Percentiles rank a stretch among this genome's conserved stretches.
Conservation (phyloP, 1,284 basidiomycete species). For the Cutaneotrichosporon dermatis region DNA sequence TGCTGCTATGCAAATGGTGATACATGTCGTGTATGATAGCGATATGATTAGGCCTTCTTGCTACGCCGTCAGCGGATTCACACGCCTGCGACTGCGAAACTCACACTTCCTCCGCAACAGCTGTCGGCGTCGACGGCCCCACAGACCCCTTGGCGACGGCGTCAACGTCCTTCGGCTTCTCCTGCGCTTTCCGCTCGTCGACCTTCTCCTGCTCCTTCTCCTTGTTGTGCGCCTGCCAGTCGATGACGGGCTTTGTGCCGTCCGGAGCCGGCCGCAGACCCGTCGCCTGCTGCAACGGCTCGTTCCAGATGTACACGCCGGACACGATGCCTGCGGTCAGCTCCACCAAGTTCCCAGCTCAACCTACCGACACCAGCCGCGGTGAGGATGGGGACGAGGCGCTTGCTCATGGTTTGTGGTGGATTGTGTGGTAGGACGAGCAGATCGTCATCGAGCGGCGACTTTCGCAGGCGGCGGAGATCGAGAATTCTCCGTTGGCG, state of each 20-base stretch:
- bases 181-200: not conserved
- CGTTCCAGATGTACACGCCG: slow-evolving; percentile 35
- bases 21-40: too few relatives aligned
- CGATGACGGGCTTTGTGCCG: not conserved
- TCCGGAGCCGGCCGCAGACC: slow-evolving; percentile 22
- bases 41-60: too few relatives aligned
- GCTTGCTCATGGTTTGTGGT: slow-evolving; percentile 18
- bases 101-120: too few relatives aligned
- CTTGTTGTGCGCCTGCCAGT: not conserved
- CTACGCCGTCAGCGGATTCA: too few relatives aligned
- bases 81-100: too few relatives aligned
- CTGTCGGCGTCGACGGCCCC: too few relatives aligned
- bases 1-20: too few relatives aligned
- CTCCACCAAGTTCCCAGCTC: not conserved
- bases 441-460: not conserved
- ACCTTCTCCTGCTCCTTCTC: not conserved
- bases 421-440: not conserved
- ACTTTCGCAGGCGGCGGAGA: not conserved
- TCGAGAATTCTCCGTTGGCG: not conserved
- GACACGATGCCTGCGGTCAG: slow-evolving; percentile 29
- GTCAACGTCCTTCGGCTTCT: not conserved
- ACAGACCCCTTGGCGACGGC: too few relatives aligned
- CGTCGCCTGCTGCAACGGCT: slow-evolving; percentile 31
- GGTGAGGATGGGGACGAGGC: slow-evolving; percentile 24
- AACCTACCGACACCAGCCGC: slow-evolving; percentile 32